A percentile compares a stretch with the other conserved stretches of the same genome.
phyloP scores from a whole-genome alignment of 177 flowering plant species.

The Vitis hybrid region DNA sequence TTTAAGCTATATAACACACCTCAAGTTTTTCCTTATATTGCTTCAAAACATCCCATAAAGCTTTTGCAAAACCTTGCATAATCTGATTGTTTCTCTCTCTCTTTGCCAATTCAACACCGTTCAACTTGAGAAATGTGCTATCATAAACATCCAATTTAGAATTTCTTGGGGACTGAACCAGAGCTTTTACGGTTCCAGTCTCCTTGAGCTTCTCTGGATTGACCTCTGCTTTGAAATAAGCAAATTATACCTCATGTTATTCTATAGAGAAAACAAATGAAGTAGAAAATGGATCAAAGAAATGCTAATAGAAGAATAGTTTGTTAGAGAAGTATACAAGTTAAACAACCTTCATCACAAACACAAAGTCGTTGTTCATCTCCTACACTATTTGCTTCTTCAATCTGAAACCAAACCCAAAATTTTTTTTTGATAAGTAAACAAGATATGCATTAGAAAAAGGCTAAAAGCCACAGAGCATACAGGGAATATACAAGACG shows the following conservation, averaged over 20 bases:
- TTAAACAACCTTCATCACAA: constrained; percentile 31
- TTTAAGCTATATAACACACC: constrained; percentile 37
- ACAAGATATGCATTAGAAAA: too few species aligned
- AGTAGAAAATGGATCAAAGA: not conserved
- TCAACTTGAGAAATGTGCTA: constrained; percentile 1
- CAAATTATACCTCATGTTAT: not conserved
- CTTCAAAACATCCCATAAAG: constrained; percentile 70
- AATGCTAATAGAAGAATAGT: not conserved
- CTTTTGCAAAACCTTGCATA: constrained; percentile 59
- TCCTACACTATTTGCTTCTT: constrained; percentile 25
- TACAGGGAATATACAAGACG: too few species aligned
- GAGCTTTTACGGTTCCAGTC: not conserved
- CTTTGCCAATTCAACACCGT: constrained; percentile 8
- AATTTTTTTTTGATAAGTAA: too few species aligned
- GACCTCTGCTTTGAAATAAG: constrained; percentile 17
- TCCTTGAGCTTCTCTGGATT: constrained; percentile 14
- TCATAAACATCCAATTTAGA: constrained; percentile 8
- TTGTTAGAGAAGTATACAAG: not conserved
- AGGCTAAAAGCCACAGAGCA: too few species aligned
- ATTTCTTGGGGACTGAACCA: constrained; percentile 13
- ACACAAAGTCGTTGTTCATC: constrained; percentile 9
- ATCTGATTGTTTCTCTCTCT: constrained; percentile 40
- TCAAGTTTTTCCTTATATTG: constrained; percentile 58
- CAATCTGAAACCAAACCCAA: constrained; percentile 29
- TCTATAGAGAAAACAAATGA: not conserved